Conservation (phyloP, 768 basidiomycete species). For the Crassisporium funariophilum region DNA sequence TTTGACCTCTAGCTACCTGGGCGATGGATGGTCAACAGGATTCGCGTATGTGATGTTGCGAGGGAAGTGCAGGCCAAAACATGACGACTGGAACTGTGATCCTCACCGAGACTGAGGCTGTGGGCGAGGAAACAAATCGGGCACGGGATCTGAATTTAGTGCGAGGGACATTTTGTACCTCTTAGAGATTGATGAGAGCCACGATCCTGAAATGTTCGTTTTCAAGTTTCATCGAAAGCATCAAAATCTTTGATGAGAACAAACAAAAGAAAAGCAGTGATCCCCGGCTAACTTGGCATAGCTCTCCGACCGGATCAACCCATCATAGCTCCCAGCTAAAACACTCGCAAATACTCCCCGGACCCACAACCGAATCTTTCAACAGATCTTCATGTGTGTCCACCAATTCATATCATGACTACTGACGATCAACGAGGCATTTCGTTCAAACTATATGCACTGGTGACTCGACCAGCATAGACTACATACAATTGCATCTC, state of each 20-base stretch:
- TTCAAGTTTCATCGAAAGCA: slow-evolving; percentile 17
- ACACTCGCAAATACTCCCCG: slow-evolving; percentile 4
- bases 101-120: slow-evolving; percentile 20
- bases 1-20: slow-evolving; percentile 27
- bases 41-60: slow-evolving; percentile 21
- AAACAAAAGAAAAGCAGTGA: not conserved
- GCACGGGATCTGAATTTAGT: slow-evolving; percentile 15
- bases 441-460: no score
- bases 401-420: no score
- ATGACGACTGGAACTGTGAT: slow-evolving; percentile 21
- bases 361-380: no score
- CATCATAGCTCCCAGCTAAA: no score
- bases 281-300: no score
- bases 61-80: slow-evolving; percentile 23
- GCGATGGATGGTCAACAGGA: slow-evolving; percentile 14
- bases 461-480: no score
- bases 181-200: slow-evolving; percentile 15
- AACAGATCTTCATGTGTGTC: no score
- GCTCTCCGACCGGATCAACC: slow-evolving; percentile 13
- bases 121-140: slow-evolving; percentile 19
- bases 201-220: slow-evolving; percentile 17
- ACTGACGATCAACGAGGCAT: no score
- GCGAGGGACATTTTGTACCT: not conserved
- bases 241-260: not conserved
- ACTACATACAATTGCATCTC: no score